phyloP scores from a whole-genome alignment of 768 basidiomycete species.

The Mycena latifolia region DNA sequence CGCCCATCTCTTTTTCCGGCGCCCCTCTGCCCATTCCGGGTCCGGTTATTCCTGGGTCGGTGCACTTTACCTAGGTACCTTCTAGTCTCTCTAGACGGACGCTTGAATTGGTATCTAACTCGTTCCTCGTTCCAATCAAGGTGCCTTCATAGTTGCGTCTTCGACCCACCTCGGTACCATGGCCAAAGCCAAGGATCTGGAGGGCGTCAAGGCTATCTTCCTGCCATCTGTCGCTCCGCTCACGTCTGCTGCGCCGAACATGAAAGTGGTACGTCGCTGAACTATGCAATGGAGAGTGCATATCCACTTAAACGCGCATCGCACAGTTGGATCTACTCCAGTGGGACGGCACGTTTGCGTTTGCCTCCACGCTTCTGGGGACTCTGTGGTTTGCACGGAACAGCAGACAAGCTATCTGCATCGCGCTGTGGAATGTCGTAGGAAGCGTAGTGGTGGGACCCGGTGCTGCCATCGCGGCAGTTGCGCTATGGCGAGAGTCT shows the following conservation, averaged over 20 bases:
- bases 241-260: conserved; percentile 38
- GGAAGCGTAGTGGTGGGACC: conserved; percentile 60
- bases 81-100: no score
- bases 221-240: conserved; percentile 51
- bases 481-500: conserved; percentile 64
- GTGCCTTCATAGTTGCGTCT: no score
- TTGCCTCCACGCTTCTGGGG: conserved; percentile 54
- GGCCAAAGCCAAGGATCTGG: conserved; percentile 43
- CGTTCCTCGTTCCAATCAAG: no score
- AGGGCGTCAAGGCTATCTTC: conserved; percentile 44
- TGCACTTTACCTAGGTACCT: conserved; percentile 52
- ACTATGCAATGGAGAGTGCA: background rate
- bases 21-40: conserved; percentile 43
- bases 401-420: conserved; percentile 43
- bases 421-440: conserved; percentile 59
- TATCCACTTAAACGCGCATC: conserved; percentile 19
- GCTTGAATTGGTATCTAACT: no score
- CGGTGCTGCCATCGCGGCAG: conserved; percentile 62
- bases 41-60: conserved; percentile 55
- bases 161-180: conserved; percentile 55
- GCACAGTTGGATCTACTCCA: conserved; percentile 57
- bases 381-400: conserved; percentile 63
- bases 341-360: conserved; percentile 61
- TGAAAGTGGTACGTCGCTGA: conserved; percentile 41
- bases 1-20: conserved; percentile 55